Evolutionary conservation across 2,329 filamentous ascomycete genomes (phyloP).

Genomic region (Apiospora pterosperma): DNA sequence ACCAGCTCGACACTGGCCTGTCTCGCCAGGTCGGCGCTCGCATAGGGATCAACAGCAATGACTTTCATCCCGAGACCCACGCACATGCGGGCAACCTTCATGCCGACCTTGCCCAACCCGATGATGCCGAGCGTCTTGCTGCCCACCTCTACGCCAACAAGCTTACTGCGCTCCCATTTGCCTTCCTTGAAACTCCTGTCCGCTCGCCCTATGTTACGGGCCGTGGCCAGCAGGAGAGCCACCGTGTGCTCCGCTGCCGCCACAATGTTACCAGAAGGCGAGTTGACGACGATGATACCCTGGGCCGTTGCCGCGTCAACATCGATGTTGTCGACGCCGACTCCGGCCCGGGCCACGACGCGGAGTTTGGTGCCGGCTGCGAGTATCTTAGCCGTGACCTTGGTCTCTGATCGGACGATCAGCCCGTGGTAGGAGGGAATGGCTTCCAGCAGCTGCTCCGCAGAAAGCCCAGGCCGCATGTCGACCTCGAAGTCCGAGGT

Average conservation of each 20-base stretch:
- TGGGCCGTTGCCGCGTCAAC: conserved; percentile 67
- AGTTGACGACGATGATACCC: conserved; percentile 79
- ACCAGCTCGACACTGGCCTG: conserved; percentile 64
- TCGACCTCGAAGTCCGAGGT: conserved; percentile 67
- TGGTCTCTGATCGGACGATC: conserved; percentile 78
- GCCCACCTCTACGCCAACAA: conserved; percentile 76
- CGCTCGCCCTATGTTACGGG: conserved; percentile 69
- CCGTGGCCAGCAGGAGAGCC: conserved; percentile 69
- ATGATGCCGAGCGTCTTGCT: conserved; percentile 75
- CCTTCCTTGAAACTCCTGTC: conserved; percentile 67
- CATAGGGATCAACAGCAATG: conserved; percentile 73
- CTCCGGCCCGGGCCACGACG: conserved; percentile 76
- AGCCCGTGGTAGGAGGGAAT: conserved; percentile 73
- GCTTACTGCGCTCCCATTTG: conserved; percentile 70
- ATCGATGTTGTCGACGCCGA: conserved; percentile 81
- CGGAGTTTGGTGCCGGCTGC: conserved; percentile 64
- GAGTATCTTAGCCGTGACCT: conserved; percentile 69
- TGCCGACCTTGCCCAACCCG: conserved; percentile 78
- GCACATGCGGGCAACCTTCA: conserved; percentile 77
- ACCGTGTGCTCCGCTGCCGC: conserved; percentile 79
- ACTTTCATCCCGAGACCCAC: conserved; percentile 76
- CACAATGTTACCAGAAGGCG: conserved; percentile 74
- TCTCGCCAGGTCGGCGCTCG: conserved; percentile 66
- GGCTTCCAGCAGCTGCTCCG: conserved; percentile 60
- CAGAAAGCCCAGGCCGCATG: conserved; percentile 57